Percentiles rank a stretch among this genome's conserved stretches.
phyloP scores from a whole-genome alignment of 441 rosid species.

The Erodium chrysanthum region DNA sequence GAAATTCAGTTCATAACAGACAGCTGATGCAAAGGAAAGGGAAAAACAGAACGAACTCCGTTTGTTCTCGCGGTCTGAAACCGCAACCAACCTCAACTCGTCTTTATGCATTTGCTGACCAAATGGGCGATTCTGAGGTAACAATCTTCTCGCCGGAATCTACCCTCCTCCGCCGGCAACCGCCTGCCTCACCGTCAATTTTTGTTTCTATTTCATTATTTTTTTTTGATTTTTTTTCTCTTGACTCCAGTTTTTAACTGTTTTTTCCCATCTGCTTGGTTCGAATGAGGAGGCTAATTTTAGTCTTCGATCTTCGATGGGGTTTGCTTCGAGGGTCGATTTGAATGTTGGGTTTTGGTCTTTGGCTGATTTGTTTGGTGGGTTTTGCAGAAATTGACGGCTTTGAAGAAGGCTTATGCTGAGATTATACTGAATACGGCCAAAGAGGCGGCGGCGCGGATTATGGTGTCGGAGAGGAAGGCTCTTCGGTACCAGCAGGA shows the following conservation, averaged over 20 bases:
- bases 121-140: conserved; percentile 76
- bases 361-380: conserved; percentile 17
- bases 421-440: conserved; percentile 81
- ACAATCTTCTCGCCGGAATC: conserved; percentile 13
- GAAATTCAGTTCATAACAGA: conserved; percentile 73
- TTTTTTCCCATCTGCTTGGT: background rate
- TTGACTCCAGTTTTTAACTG: background rate
- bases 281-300: background rate
- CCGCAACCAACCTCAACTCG: conserved; percentile 22
- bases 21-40: conserved; percentile 36
- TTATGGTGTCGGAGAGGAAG: conserved; percentile 74
- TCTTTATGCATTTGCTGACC: conserved; percentile 20
- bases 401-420: conserved; percentile 90
- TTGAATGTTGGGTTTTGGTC: conserved; percentile 16
- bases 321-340: conserved; percentile 14
- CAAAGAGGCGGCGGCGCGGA: conserved; percentile 87
- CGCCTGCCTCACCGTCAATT: background rate
- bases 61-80: conserved; percentile 29
- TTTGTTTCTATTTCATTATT: background rate
- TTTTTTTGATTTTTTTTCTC: background rate
- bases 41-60: conserved; percentile 23
- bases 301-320: background rate
- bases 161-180: background rate
- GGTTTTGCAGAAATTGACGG: conserved; percentile 52
- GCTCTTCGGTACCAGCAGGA: conserved; percentile 61